These are phyloP conservation scores for Xylariomycetidae sp. DNA, from an alignment of 2,329 filamentous ascomycete species.

Conservation along the genomic window DNA sequence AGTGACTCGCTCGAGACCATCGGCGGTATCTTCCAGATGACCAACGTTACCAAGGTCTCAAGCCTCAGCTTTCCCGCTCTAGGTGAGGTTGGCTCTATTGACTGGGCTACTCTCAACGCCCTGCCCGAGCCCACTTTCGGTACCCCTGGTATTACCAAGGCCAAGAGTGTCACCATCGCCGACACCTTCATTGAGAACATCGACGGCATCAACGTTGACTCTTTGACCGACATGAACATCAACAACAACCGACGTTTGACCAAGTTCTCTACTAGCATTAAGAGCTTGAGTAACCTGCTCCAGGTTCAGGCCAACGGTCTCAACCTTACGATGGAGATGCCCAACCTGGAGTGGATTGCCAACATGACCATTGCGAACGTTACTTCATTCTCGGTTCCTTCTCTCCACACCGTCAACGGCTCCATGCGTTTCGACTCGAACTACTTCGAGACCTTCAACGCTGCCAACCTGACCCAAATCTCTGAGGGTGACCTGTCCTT, in stretches of 20 bases:
- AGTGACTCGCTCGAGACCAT: slow-evolving; percentile 61
- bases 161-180: slow-evolving; percentile 66
- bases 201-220: slow-evolving; percentile 72
- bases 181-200: slow-evolving; percentile 82
- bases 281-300: slow-evolving; percentile 67
- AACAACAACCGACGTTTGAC: slow-evolving; percentile 85
- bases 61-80: slow-evolving; percentile 64
- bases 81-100: slow-evolving; percentile 59
- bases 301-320: slow-evolving; percentile 77
- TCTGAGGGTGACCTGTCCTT: slow-evolving; percentile 57
- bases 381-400: slow-evolving; percentile 67
- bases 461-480: slow-evolving; percentile 68
- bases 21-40: slow-evolving; percentile 64
- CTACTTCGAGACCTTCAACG: slow-evolving; percentile 56
- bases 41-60: slow-evolving; percentile 64
- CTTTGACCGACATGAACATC: slow-evolving; percentile 71
- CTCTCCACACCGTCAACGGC: slow-evolving; percentile 67
- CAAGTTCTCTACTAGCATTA: slow-evolving; percentile 70
- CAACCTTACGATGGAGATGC: slow-evolving; percentile 66
- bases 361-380: slow-evolving; percentile 83
- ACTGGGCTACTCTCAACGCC: slow-evolving; percentile 66
- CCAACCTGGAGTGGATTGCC: slow-evolving; percentile 71
- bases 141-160: slow-evolving; percentile 57
- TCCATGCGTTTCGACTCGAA: slow-evolving; percentile 83
- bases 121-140: slow-evolving; percentile 47